Conservation (phyloP, 257 asterid genomes). For the Gentiana macrophylla region DNA sequence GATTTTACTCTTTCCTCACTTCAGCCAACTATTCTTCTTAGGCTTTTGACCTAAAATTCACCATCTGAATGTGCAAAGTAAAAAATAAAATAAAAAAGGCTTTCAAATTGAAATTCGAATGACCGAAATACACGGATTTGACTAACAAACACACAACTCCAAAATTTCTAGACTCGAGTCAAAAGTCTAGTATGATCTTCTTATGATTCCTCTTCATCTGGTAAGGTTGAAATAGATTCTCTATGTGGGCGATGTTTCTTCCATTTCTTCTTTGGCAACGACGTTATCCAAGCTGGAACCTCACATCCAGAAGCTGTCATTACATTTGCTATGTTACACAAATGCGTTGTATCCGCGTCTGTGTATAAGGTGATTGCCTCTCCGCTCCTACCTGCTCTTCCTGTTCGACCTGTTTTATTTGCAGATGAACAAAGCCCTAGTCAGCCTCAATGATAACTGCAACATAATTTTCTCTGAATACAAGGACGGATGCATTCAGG, state of each 20-base stretch:
- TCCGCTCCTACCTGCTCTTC: conserved; percentile 92
- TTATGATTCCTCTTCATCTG: conserved; percentile 21
- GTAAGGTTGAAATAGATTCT: conserved; percentile 43
- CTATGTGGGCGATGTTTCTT: conserved; percentile 82
- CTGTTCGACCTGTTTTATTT: conserved; percentile 51
- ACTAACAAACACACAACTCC: too few relatives aligned
- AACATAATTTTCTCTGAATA: too few relatives aligned
- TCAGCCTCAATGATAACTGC: too few relatives aligned
- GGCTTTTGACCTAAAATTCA: too few relatives aligned
- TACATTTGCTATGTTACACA: conserved; percentile 72
- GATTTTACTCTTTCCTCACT: too few relatives aligned
- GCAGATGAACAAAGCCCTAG: background rate
- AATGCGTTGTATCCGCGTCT: conserved; percentile 53
- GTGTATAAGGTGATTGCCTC: conserved; percentile 80
- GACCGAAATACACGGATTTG: too few relatives aligned
- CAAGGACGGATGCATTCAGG: background rate
- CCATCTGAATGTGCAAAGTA: too few relatives aligned
- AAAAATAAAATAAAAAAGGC: too few relatives aligned
- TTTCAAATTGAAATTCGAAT: too few relatives aligned
- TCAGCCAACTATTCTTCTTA: too few relatives aligned
- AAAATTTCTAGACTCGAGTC: background rate
- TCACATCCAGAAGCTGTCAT: conserved; percentile 78
- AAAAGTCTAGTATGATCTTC: background rate
- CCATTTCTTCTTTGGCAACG: conserved; percentile 66
- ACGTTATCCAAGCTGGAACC: conserved; percentile 62